Base-by-base conservation (phyloP, 2,329 filamentous ascomycete species). In the Diaporthe velutina region DNA sequence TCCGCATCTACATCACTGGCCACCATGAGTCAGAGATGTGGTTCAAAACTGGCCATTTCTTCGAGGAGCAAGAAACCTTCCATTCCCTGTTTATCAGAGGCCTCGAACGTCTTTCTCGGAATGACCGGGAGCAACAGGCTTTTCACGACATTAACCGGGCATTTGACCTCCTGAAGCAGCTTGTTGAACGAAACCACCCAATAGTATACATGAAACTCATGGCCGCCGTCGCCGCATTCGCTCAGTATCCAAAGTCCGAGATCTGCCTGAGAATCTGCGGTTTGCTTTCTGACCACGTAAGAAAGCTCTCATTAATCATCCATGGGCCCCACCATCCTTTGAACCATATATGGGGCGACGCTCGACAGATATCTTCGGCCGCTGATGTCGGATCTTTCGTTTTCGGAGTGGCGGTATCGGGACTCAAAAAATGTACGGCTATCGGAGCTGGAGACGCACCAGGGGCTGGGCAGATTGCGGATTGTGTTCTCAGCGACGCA, bases 241-340 rank as follows among this genome's bases (percentile, higher is more conserved):
- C 30, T 13, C 52, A 42, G 25, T 73, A 73, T 30, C 64, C 72
- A 4, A 52, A 55, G 6, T 70, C 72, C 4, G 54, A 52, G 6
- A 33, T 70, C 7, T 73, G 72, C 64, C 15, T 4, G 15, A 40
- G n/a, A 12, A 25, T 73, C 33, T 73, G 61, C n/a, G 64, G 64
- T 4, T 17, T 42, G 30, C 72, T 73, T 33, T 67, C 72, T 15
- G 64, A 73, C 19, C 38, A 54, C 17, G 17, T 61, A 2, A 17
- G n/a, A 22, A 57, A 60, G 17, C 45, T 73, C 25, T 52, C 64
- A 17, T 8, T 33, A 0, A 48, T 73, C 17, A 22, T 73, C 1
- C 72, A 70, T 22, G 72, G 72, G 10, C 3, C 38, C n/a, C 38
- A 35, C 25, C 72, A 73, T 30, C 72, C 72, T 22, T 33, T 73